Evolutionary conservation across 2,329 filamentous ascomycete species (phyloP), one percentile per base, ranked within the genome.

Genomic region (Paramyrothecium roridum): DNA sequence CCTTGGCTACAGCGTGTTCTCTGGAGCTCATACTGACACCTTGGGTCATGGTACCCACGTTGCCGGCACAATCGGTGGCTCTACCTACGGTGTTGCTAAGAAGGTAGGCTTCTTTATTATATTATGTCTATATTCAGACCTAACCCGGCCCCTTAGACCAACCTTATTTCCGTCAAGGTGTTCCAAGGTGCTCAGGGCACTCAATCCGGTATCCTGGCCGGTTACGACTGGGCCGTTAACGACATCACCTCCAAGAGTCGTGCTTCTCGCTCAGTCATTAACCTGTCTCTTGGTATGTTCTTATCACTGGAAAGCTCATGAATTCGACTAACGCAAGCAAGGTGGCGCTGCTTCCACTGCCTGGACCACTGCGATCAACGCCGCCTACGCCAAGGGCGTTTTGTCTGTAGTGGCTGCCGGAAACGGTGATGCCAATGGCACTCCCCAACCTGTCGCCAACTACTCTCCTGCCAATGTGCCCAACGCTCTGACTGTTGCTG

Each of bases 401-500:
- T 72, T 77, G 56, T 67, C 77, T 3, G 73, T 74, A 45, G 76
- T 77, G 10, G 77, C 78, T 2, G 77, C 78, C 13, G 79, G 79
- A 7, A 81, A 81, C 59, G 67, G 66, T 52, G 71, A 71, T 53
- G 57, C 2, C 0, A 30, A 43, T 2, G 63, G 61, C 19, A 54
- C 50, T 46, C 65, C 65, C 45, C 61, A 60, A 3, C 69, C 80
- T 56, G 77, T 79, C 1, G 64, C 69, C 33, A 66, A 66, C 64
- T 73, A 66, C 60, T 81, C 79, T 17, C 78, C 79, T 2, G 76
- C 78, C 54, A 77, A 73, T 7, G 75, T 72, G 33, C 52, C 75
- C 7, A 66, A 67, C 37, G 80, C 74, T 50, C 75, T 80, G 63
- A 82, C 80, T 6, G 78, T 83, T 48, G 80, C 75, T 52, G 76